Evolutionary conservation across 1,284 basidiomycete genomes (phyloP), one percentile per base, ranked within the genome.

Genomic region (Boletus calvinii): DNA sequence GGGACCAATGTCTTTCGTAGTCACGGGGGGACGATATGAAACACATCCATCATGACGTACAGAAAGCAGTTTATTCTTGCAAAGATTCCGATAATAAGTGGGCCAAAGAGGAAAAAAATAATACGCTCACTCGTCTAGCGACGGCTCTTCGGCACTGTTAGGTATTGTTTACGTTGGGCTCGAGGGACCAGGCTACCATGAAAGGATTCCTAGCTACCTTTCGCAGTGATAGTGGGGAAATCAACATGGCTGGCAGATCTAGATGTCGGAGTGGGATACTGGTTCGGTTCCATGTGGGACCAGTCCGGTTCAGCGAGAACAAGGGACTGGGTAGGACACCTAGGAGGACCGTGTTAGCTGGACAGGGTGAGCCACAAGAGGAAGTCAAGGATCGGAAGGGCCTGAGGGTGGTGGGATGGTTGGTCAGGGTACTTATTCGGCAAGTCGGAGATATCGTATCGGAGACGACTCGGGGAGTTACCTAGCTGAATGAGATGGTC

Each of bases 331-430:
- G 85, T 78, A 6, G 82, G 79, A 83, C 72, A 11, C 80, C 81
- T 11, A 83, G 84, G 48, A 85, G 75, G 50, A 85, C 62, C 10
- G 72, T 69, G 43, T 80, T 80, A 2, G 83, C 82, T n/a, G 79
- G 73, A 62, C 74, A 73, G 49, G 82, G 74, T 40, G 76, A 75
- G 52, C 83, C 83, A 55, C 81, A 81, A 72, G 85, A 85, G 45
- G 76, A 74, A 18, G 71, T 59, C 34, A 85, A 73, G 45, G 59
- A 57, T 9, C n/a, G 77, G 76, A 29, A 84, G 68, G 54, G 77
- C 74, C 52, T 57, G 52, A 22, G 74, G 60, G 20, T 72, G 67
- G 29, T 82, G 69, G 20, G 52, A 45, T 26, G 77, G 62, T n/a
- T 62, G 51, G 34, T 66, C 59, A 55, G 72, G 72, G 62, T 77